Evolutionary conservation across 176 grass and related monocot genomes (phyloP).

Genomic region (Puccinellia tenuiflora): DNA sequence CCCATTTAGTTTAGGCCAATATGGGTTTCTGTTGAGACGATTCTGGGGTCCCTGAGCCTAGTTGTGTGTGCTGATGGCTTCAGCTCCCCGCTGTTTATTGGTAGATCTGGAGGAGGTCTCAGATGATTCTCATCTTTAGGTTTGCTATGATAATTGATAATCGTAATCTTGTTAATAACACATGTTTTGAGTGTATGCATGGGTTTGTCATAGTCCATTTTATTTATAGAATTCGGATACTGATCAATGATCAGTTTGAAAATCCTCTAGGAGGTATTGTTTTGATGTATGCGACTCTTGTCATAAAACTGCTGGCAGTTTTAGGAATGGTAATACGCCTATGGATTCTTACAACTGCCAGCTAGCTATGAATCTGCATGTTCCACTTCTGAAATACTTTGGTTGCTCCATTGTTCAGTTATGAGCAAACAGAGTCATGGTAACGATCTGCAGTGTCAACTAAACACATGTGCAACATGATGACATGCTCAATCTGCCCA

Average conservation of each 20-base stretch:
- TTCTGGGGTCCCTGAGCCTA: neutral
- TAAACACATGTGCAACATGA: neutral
- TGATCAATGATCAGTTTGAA: neutral
- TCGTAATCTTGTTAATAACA: neutral
- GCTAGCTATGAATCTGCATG: neutral
- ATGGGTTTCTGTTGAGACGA: neutral
- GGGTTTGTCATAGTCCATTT: neutral
- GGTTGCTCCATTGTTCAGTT: neutral
- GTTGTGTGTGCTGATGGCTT: neutral
- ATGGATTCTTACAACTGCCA: neutral
- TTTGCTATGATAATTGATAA: neutral
- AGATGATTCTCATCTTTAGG: neutral
- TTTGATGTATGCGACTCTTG: neutral
- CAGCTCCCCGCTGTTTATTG: neutral
- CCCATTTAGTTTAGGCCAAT: neutral
- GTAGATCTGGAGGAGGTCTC: constrained; percentile 22
- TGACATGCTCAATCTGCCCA: neutral
- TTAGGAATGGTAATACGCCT: neutral
- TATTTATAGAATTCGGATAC: neutral
- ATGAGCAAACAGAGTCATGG: neutral
- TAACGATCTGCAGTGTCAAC: neutral
- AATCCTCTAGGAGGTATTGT: neutral
- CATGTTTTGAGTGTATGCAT: neutral
- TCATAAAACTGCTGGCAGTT: neutral
- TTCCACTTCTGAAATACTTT: neutral